These are phyloP conservation scores for Sclerotinia borealis DNA, from an alignment of 2,329 filamentous ascomycete species.

Conservation along the genomic window DNA sequence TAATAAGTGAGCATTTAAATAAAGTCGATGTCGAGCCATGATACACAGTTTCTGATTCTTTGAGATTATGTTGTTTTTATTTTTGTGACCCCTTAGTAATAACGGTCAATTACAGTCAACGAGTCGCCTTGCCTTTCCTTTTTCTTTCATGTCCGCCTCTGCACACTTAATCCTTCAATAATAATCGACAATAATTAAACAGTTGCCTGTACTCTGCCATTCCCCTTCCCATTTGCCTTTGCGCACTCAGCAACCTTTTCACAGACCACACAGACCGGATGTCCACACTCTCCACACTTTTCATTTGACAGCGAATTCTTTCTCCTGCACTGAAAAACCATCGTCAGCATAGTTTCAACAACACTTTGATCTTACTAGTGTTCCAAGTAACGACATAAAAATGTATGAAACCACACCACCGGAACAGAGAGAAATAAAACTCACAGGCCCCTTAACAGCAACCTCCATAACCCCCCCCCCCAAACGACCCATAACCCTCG, in stretches of 20 bases:
- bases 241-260: background rate
- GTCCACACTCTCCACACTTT: slow-evolving; percentile 1
- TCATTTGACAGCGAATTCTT: background rate
- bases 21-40: no score
- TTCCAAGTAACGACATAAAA: background rate
- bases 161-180: background rate
- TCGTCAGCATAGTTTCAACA: background rate
- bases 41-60: background rate
- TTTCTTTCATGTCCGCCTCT: background rate
- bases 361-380: no score
- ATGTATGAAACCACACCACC: background rate
- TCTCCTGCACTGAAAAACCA: background rate
- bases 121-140: no score
- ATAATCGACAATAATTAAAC: background rate
- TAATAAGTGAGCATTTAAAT: no score
- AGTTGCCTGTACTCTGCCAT: background rate
- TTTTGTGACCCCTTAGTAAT: background rate
- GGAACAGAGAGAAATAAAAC: background rate
- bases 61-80: no score
- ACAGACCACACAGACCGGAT: background rate
- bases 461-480: background rate
- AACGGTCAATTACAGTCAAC: background rate
- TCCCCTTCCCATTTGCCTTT: accelerated
- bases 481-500: background rate
- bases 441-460: background rate